phyloP scores from a whole-genome alignment of 2,329 filamentous ascomycete species.

The Cytospora leucostoma region DNA sequence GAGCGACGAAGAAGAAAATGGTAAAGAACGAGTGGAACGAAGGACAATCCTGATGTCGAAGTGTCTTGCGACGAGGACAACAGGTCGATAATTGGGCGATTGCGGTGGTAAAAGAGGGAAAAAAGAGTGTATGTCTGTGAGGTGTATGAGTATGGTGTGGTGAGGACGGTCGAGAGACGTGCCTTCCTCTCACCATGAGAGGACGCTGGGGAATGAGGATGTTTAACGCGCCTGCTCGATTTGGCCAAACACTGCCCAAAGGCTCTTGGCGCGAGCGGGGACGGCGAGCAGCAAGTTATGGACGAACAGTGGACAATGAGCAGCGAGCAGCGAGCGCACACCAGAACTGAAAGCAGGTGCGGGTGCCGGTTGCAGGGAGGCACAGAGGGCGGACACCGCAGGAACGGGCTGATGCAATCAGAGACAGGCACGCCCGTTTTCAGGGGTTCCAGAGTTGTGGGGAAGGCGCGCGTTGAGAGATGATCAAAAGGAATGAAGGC shows the following conservation, averaged over 20 bases:
- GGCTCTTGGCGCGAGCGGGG: conserved; percentile 7
- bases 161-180: conserved; percentile 13
- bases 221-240: conserved; percentile 24
- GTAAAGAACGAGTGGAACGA: conserved; percentile 3
- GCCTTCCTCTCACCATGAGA: conserved; percentile 11
- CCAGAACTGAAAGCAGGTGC: neutral
- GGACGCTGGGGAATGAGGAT: conserved; percentile 20
- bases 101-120: conserved; percentile 14
- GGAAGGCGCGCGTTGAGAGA: conserved; percentile 13
- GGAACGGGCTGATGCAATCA: conserved; percentile 18
- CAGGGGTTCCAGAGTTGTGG: conserved; percentile 22
- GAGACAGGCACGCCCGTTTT: conserved; percentile 15
- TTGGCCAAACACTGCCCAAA: conserved; percentile 16
- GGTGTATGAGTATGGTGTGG: neutral
- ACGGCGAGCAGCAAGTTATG: neutral
- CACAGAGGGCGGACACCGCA: conserved; percentile 10
- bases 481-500: conserved; percentile 22
- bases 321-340: neutral
- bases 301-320: no score
- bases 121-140: conserved; percentile 11
- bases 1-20: conserved; percentile 5
- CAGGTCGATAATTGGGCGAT: conserved; percentile 9
- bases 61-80: neutral
- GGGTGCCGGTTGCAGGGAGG: conserved; percentile 17
- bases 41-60: conserved; percentile 1